Base-by-base conservation (phyloP, 768 basidiomycete genomes). In the Butyriboletus loyo region DNA sequence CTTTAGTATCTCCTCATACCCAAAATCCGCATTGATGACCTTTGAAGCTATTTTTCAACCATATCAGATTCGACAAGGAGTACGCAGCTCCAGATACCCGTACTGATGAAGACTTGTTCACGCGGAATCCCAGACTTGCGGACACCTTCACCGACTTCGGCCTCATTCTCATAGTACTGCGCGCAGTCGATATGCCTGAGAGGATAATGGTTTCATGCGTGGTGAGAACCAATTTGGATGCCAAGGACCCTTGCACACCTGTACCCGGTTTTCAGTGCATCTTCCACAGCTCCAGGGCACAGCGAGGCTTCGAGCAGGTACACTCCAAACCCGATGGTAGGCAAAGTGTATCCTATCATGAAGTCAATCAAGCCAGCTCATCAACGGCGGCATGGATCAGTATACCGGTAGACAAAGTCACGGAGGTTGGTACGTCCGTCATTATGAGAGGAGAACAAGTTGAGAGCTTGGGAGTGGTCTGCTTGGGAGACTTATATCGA, bases 81-180 rank as follows among this genome's bases (percentile, higher is more conserved):
- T 15, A 38, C 6, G 19, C 6, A 1, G 10, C 19, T 31, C n/a
- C 10, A 15, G n/a, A 38, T 11, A 27, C 8, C 13, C 63, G 3
- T 53, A 71, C 69, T 69, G 28, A 69, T 58, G 44, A 69, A 67
- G 41, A 69, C 38, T 22, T 71, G 40, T 28, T 69, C 67, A 13
- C 69, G 60, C 19, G 59, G 53, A 35, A 67, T 43, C 17, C 50
- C 56, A 38, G 54, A 59, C 11, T 15, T 53, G 41, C 60, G 62
- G 28, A 69, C 56, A 25, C 62, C 69, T 27, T 45, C 49, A 1
- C 67, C 69, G 22, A 71, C 63, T 43, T 57, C 52, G 3, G 55
- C 34, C 41, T 69, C 69, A 15, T 69, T 69, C 32, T 49, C 27
- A 24, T 65, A 67, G 31, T 13, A 53, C 17, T 59, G 67, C 34